A percentile compares a stretch with the other conserved stretches of the same genome.
These are phyloP conservation scores for Colletotrichum sp. DNA, from an alignment of 2,329 filamentous ascomycete genomes.

Conservation along the genomic window DNA sequence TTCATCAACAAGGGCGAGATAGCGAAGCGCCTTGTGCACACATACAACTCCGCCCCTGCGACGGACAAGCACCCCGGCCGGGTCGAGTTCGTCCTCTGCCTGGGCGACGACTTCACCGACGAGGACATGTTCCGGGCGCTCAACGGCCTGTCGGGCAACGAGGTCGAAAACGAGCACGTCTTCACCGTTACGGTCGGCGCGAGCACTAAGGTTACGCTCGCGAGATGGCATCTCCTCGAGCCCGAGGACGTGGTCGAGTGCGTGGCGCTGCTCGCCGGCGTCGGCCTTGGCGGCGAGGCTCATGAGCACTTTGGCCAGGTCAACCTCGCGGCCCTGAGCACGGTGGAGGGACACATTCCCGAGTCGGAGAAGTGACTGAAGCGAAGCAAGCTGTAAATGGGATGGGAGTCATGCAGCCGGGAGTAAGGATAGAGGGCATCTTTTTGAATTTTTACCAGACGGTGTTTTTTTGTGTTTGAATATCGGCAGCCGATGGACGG, in stretches of 20 bases:
- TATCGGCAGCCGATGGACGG: slow-evolving; percentile 2
- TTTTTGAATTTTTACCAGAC: neutral
- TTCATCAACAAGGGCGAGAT: slow-evolving; percentile 99
- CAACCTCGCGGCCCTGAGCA: slow-evolving; percentile 60
- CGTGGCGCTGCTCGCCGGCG: slow-evolving; percentile 59
- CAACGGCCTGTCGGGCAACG: slow-evolving; percentile 59
- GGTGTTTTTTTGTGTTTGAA: neutral
- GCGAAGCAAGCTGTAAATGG: neutral
- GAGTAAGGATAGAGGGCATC: slow-evolving; percentile 15
- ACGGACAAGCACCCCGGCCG: slow-evolving; percentile 51
- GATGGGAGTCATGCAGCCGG: slow-evolving; percentile 12
- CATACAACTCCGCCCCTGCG: slow-evolving; percentile 64
- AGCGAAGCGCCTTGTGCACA: slow-evolving; percentile 78
- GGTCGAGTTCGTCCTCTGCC: slow-evolving; percentile 86
- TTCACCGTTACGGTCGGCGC: slow-evolving; percentile 93
- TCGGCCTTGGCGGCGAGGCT: slow-evolving; percentile 41
- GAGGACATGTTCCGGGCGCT: slow-evolving; percentile 96
- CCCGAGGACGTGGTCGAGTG: slow-evolving; percentile 84
- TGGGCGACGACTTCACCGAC: slow-evolving; percentile 96
- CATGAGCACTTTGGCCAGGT: slow-evolving; percentile 54
- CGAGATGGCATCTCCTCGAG: slow-evolving; percentile 88
- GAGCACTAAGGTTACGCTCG: slow-evolving; percentile 89
- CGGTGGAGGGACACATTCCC: slow-evolving; percentile 59
- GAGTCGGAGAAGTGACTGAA: slow-evolving; percentile 13
- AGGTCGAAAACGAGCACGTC: slow-evolving; percentile 67